Evolutionary conservation across 495 filamentous ascomycete genomes (phyloP).

Genomic region (Neurospora sp.): DNA sequence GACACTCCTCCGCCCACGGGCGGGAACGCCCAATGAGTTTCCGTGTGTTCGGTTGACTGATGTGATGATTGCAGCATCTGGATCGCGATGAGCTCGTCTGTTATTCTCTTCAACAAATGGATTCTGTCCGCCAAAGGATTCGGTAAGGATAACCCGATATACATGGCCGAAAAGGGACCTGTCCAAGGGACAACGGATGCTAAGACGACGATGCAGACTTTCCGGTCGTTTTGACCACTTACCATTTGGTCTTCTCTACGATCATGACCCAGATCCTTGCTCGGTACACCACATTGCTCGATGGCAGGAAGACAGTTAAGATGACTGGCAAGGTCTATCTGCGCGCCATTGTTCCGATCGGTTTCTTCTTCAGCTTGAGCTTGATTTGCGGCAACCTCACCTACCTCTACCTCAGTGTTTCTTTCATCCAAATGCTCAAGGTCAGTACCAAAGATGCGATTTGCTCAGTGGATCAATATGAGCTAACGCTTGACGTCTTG

Average conservation of each 20-base stretch:
- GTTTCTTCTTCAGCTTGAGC: constrained; percentile 84
- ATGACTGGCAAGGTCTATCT: constrained; percentile 90
- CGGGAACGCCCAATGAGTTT: neutral
- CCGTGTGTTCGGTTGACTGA: constrained; percentile 5
- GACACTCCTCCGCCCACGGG: neutral
- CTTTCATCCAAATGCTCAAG: constrained; percentile 99
- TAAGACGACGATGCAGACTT: constrained; percentile 33
- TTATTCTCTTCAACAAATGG: constrained; percentile 99
- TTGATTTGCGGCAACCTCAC: constrained; percentile 92
- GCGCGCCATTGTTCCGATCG: constrained; percentile 85
- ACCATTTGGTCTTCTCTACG: constrained; percentile 83
- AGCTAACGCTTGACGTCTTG: constrained; percentile 15
- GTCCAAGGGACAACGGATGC: neutral
- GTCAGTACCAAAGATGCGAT: constrained; percentile 30
- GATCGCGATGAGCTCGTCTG: constrained; percentile 84
- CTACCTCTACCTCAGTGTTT: constrained; percentile 83
- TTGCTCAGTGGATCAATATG: neutral
- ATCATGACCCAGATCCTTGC: constrained; percentile 85
- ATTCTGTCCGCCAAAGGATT: constrained; percentile 77
- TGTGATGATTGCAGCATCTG: constrained; percentile 51
- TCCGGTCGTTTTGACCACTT: constrained; percentile 78
- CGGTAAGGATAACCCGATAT: constrained; percentile 45
- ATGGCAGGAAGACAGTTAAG: constrained; percentile 82
- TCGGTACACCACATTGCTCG: constrained; percentile 71
- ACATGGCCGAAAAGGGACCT: neutral